Conservation (phyloP, 371 early-diverging fungal genomes). For the Mucor irregularis region DNA sequence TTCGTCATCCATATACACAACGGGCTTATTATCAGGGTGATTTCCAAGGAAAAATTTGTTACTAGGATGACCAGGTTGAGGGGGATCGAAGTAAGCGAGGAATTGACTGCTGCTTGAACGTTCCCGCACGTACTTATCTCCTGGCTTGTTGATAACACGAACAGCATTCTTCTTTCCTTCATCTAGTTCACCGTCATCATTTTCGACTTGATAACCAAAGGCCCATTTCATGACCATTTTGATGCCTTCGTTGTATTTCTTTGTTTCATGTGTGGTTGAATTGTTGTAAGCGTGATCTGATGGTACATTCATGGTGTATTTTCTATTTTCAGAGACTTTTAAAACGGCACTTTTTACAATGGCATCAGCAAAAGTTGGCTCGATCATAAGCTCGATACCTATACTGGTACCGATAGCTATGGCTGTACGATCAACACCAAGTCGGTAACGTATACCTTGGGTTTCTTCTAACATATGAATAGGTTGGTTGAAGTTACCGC, state of each 20-base stretch:
- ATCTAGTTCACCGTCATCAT: slow-evolving; percentile 11
- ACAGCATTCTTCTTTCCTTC: neutral
- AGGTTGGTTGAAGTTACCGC: slow-evolving; percentile 22
- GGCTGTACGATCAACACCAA: slow-evolving; percentile 41
- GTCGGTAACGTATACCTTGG: slow-evolving; percentile 34
- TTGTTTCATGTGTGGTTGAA: slow-evolving; percentile 13
- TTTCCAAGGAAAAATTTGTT: slow-evolving; percentile 7
- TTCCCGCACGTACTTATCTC: slow-evolving; percentile 7
- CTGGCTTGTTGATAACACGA: neutral
- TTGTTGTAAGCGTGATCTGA: slow-evolving; percentile 9
- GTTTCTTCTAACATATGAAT: neutral
- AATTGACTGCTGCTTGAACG: neutral
- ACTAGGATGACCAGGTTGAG: neutral
- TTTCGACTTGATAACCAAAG: slow-evolving; percentile 29
- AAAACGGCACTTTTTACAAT: slow-evolving; percentile 24
- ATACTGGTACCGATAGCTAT: slow-evolving; percentile 43
- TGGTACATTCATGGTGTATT: slow-evolving; percentile 36
- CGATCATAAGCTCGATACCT: slow-evolving; percentile 36
- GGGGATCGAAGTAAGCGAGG: slow-evolving; percentile 19
- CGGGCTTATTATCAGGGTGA: slow-evolving; percentile 65
- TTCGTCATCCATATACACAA: slow-evolving; percentile 95
- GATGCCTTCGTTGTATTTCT: slow-evolving; percentile 9
- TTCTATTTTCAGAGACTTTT: slow-evolving; percentile 24
- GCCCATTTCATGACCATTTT: slow-evolving; percentile 44
- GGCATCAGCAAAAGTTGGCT: slow-evolving; percentile 22